These are phyloP conservation scores for Eimeria necatrix DNA, from an alignment of 169 alveolate species.

Conservation along the genomic window DNA sequence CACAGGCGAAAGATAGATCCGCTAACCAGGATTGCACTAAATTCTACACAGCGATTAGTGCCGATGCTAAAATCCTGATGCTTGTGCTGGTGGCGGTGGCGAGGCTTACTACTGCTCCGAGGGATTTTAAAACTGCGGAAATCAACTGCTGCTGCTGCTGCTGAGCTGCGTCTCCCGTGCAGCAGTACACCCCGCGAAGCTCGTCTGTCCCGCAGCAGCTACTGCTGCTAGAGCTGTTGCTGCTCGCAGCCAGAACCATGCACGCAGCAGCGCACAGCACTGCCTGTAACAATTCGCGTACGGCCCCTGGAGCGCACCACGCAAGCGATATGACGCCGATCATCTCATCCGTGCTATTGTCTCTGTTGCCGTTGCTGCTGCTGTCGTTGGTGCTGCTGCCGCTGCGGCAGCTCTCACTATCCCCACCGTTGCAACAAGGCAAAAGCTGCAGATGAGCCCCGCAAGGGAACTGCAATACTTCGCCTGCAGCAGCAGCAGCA, in stretches of 20 bases:
- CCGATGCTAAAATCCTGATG: background rate
- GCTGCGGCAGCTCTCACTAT: background rate
- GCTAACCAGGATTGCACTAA: no score
- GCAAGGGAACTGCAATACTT: slow-evolving; percentile 58
- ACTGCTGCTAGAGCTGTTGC: slow-evolving; percentile 18
- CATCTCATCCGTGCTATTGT: slow-evolving; percentile 1
- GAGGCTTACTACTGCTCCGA: slow-evolving; percentile 30
- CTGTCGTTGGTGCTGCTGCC: background rate
- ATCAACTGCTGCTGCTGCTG: slow-evolving; percentile 65
- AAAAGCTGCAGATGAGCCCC: slow-evolving; percentile 30
- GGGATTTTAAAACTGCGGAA: background rate
- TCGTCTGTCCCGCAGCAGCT: background rate
- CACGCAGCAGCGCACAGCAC: slow-evolving; percentile 65
- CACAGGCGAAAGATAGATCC: background rate
- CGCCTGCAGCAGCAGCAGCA: slow-evolving; percentile 57
- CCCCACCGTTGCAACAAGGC: slow-evolving; percentile 30
- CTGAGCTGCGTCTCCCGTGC: slow-evolving; percentile 15
- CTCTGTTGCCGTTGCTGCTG: slow-evolving; percentile 38
- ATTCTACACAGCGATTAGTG: no score
- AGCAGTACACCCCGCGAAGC: background rate
- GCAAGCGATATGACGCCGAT: slow-evolving; percentile 12
- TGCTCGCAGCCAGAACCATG: slow-evolving; percentile 40
- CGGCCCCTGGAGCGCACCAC: slow-evolving; percentile 31
- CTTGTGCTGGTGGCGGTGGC: slow-evolving; percentile 20
- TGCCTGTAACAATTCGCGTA: slow-evolving; percentile 54